Conservation (phyloP, 139 green algal genomes). For the Chlamydomonas applanata region DNA sequence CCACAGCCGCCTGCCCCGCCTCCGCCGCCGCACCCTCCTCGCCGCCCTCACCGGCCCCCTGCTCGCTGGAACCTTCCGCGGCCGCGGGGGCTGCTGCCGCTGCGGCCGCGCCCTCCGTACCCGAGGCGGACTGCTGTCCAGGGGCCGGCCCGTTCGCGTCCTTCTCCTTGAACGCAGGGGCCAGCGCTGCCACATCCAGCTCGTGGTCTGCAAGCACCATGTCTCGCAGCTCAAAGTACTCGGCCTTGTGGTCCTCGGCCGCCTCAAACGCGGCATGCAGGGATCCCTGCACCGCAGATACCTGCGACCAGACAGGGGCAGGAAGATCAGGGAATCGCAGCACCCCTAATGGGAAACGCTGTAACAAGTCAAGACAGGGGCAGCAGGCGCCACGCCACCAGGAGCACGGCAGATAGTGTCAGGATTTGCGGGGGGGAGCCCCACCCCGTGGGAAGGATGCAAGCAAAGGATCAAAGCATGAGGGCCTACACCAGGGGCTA, state of each 20-base stretch:
- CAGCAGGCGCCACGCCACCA: no score
- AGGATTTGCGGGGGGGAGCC: no score
- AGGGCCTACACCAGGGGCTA: no score
- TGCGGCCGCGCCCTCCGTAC: background rate
- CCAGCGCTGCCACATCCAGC: conserved; percentile 37
- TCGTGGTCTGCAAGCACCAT: conserved; percentile 48
- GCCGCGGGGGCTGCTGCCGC: background rate
- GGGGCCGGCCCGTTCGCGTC: background rate
- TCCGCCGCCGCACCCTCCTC: background rate
- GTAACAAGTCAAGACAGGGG: no score
- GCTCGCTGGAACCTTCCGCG: background rate
- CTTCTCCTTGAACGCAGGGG: conserved; percentile 42
- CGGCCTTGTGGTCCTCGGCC: conserved; percentile 54
- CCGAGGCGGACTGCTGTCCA: background rate
- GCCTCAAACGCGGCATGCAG: conserved; percentile 55
- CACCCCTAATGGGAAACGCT: no score
- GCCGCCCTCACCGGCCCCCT: background rate
- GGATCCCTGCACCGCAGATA: conserved; percentile 38
- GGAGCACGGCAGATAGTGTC: no score
- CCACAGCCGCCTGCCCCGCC: background rate
- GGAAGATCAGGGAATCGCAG: no score
- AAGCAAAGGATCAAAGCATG: no score
- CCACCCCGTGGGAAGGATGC: no score
- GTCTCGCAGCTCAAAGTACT: conserved; percentile 46
- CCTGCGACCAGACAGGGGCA: conserved; percentile 14